Conservation (phyloP, 2,329 filamentous ascomycete genomes). For the Gaeumannomyces tritici region DNA sequence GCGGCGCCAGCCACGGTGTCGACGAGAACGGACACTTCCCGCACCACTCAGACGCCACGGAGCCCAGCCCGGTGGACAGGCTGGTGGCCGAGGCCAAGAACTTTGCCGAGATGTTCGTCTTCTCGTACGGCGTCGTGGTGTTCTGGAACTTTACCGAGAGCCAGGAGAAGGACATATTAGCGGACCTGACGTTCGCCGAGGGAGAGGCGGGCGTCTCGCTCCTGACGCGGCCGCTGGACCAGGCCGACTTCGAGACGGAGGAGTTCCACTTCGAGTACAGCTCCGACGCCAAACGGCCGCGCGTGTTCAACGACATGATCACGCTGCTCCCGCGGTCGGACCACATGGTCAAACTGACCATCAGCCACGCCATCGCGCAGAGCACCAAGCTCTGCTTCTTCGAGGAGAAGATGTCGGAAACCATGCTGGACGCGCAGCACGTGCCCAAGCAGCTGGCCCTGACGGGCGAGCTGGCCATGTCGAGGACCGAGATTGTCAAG, state of each 20-base stretch:
- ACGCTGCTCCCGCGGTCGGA: constrained; percentile 81
- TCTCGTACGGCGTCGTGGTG: constrained; percentile 92
- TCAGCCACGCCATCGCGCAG: constrained; percentile 94
- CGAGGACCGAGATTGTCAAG: constrained; percentile 80
- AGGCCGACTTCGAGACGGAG: constrained; percentile 92
- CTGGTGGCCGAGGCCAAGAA: constrained; percentile 63
- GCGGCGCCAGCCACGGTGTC: constrained; percentile 15
- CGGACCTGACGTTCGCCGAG: constrained; percentile 83
- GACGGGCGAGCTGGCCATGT: constrained; percentile 86
- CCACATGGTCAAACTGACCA: constrained; percentile 98
- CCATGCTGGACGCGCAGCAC: constrained; percentile 87
- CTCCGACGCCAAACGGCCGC: constrained; percentile 69
- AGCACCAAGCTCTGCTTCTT: constrained; percentile 95
- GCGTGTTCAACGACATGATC: constrained; percentile 99
- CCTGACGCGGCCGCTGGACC: constrained; percentile 68
- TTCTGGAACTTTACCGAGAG: constrained; percentile 98
- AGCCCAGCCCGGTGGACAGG: constrained; percentile 42
- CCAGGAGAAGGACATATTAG: constrained; percentile 91
- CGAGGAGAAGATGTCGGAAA: constrained; percentile 89
- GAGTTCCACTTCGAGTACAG: constrained; percentile 99
- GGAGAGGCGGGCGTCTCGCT: constrained; percentile 56
- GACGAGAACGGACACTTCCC: not conserved
- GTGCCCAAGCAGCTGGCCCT: constrained; percentile 83
- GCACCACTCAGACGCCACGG: constrained; percentile 16
- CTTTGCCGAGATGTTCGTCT: constrained; percentile 94